Percentiles rank a stretch among this genome's conserved stretches.
Evolutionary conservation across 192 early-diverging fungal species (phyloP).

Genomic region (Coemansia sp.): DNA sequence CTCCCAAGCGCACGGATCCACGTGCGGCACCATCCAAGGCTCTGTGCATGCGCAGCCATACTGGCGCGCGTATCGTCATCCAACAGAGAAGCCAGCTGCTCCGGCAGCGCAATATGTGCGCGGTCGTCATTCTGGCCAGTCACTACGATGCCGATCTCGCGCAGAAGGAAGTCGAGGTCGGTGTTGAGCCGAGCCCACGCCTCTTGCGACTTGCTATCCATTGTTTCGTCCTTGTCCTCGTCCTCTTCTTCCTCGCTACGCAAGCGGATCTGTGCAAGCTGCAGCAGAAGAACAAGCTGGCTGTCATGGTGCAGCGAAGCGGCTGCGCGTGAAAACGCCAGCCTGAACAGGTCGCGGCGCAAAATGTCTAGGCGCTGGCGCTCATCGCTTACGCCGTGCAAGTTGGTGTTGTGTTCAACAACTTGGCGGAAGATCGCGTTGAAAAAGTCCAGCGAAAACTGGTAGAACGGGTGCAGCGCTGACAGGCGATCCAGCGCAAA

Average conservation of each 20-base stretch:
- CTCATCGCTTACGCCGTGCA: conserved; percentile 68
- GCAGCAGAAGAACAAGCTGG: conserved; percentile 84
- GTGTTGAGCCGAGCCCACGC: conserved; percentile 46
- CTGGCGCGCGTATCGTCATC: conserved; percentile 21
- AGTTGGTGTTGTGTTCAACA: conserved; percentile 73
- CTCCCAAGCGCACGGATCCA: conserved; percentile 22
- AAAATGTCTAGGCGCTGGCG: conserved; percentile 73
- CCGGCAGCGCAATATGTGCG: conserved; percentile 11
- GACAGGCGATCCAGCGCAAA: conserved; percentile 97
- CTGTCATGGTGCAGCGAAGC: conserved; percentile 89
- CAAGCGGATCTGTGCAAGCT: conserved; percentile 86
- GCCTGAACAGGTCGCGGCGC: conserved; percentile 79
- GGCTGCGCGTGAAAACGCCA: conserved; percentile 78
- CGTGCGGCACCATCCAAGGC: conserved; percentile 43
- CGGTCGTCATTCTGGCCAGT: background rate
- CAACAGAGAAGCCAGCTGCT: conserved; percentile 18
- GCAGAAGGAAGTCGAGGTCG: conserved; percentile 48
- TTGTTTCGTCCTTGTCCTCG: background rate
- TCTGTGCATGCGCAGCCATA: conserved; percentile 25
- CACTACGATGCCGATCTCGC: conserved; percentile 15
- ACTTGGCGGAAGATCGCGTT: conserved; percentile 87
- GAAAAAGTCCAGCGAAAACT: conserved; percentile 98
- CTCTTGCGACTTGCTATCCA: conserved; percentile 18
- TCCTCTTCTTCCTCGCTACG: conserved; percentile 55
- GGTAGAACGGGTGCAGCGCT: conserved; percentile 91